Evolutionary conservation across 2,329 filamentous ascomycete species (phyloP).

Genomic region (Calycina herbarum): DNA sequence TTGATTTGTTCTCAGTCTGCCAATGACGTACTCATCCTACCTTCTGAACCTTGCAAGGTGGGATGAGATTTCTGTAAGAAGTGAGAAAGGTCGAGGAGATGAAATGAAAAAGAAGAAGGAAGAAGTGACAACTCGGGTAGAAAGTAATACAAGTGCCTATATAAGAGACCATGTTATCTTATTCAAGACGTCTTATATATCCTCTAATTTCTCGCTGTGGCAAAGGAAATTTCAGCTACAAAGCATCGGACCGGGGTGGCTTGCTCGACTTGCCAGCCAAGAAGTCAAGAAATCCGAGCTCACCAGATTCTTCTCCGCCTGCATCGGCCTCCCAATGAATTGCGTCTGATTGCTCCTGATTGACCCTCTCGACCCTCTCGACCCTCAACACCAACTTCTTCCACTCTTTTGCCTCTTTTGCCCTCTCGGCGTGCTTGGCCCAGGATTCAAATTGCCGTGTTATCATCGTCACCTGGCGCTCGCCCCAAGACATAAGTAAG

Average conservation of each 20-base stretch:
- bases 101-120: no score
- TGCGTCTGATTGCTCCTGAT: not conserved
- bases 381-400: slow-evolving; percentile 2
- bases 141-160: no score
- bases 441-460: not conserved
- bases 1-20: not conserved
- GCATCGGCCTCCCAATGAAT: not conserved
- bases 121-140: no score
- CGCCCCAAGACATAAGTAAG: slow-evolving; percentile 4
- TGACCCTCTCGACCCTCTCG: not conserved
- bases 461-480: not conserved
- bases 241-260: not conserved
- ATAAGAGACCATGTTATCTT: no score
- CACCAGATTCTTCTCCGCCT: slow-evolving; percentile 2
- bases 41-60: not conserved
- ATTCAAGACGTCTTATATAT: no score
- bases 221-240: not conserved
- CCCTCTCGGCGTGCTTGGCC: slow-evolving; percentile 13
- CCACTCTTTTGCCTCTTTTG: slow-evolving; percentile 10
- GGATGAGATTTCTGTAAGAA: not conserved
- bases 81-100: no score
- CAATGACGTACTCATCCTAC: not conserved
- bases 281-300: not conserved
- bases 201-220: not conserved
- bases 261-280: slow-evolving; percentile 1